Evolutionary conservation across 805 yeast genomes (phyloP), one percentile per base, ranked within the genome.

Genomic region (Starmerella potacharoeniae): DNA sequence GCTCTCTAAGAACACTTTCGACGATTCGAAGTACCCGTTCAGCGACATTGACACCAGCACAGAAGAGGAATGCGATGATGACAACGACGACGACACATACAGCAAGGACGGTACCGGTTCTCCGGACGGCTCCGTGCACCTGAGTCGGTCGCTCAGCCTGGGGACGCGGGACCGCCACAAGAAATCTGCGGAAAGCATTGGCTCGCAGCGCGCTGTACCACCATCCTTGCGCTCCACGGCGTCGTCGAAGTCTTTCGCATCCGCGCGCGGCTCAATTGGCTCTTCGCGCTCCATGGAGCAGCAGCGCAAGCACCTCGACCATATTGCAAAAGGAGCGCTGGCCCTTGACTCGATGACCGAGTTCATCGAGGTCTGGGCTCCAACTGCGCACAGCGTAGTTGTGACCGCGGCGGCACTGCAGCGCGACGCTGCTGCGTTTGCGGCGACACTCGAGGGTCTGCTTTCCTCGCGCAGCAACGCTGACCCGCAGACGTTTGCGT

Each of bases 391-490:
- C 45, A 40, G 13, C 16, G 45, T 54, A 6, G 59, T 60, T 1
- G 44, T 60, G 7, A 49, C 59, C 2, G 59, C 60, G 5, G 58
- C 57, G 6, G 63, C 58, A 5, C 28, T 56, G 22, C 53, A 53
- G 31, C 57, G 63, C 7, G 62, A 58, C 31, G 50, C 58, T 0
- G 51, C 55, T 4, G 60, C 62, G 6, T 55, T 60, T n/a, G 58
- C 62, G 0, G 5, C 52, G 4, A 14, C 52, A 1, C 34, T 59
- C 14, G 14, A 16, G 2, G 2, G 22, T 9, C 46, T 54, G 22
- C 41, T 53, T 4, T 28, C 45, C 5, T 13, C 42, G 10, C 44
- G 29, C 13, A n/a, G 13, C 5, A 9, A 30, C 1, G 44, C 44
- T 11, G 66, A 64, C 45, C 55, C 60, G 5, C 34, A 49, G 17